Evolutionary conservation across 2,329 filamentous ascomycete genomes (phyloP).

Genomic region (Penicillium sp.): DNA sequence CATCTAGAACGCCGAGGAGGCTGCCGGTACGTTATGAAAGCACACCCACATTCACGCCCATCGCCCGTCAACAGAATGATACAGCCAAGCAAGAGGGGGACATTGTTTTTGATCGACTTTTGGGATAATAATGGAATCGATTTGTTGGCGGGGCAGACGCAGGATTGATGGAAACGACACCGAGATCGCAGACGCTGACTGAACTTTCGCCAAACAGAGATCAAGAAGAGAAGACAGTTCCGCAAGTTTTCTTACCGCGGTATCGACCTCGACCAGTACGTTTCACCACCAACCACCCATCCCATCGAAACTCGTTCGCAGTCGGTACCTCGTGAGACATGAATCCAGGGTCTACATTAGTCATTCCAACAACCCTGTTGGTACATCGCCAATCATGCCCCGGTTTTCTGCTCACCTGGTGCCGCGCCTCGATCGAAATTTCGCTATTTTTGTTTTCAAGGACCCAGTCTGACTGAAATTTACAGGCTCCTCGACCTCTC

Average conservation of each 20-base stretch:
- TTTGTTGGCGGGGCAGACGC: slow-evolving; percentile 12
- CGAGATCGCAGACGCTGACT: slow-evolving; percentile 33
- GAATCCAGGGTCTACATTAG: slow-evolving; percentile 5
- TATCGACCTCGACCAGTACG: slow-evolving; percentile 99
- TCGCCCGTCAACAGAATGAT: slow-evolving; percentile 12
- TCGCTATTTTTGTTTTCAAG: not conserved
- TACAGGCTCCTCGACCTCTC: slow-evolving; percentile 94
- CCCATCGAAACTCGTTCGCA: slow-evolving; percentile 10
- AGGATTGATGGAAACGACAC: slow-evolving; percentile 19
- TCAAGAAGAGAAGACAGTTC: slow-evolving; percentile 99
- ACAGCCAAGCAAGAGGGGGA: slow-evolving; percentile 8
- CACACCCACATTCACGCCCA: slow-evolving; percentile 16
- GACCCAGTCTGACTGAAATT: slow-evolving; percentile 29
- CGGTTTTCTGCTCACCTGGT: slow-evolving; percentile 10
- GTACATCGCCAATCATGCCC: not conserved
- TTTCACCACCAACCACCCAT: slow-evolving; percentile 28
- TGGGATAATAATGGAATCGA: slow-evolving; percentile 4
- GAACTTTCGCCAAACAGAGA: slow-evolving; percentile 60
- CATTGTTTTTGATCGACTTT: slow-evolving; percentile 3
- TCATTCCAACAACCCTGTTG: not conserved
- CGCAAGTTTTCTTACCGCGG: slow-evolving; percentile 99
- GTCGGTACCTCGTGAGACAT: slow-evolving; percentile 6
- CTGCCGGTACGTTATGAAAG: slow-evolving; percentile 65
- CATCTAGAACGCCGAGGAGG: slow-evolving; percentile 87
- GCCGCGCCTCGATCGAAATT: slow-evolving; percentile 1